Conservation (phyloP, 2,329 filamentous ascomycete species). For the Curvularia lunata region DNA sequence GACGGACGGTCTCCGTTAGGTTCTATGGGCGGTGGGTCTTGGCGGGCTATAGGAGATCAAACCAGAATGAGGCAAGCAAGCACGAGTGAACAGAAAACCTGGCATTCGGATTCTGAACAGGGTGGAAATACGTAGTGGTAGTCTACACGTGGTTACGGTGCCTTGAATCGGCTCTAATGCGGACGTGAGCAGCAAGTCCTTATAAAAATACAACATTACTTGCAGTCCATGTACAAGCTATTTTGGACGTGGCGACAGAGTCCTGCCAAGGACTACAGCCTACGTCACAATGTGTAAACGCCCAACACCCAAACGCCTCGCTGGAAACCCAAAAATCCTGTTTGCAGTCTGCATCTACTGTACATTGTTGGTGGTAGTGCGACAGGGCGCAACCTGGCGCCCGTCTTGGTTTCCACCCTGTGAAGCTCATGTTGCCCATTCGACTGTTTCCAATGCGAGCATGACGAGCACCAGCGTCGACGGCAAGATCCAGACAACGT, state of each 20-base stretch:
- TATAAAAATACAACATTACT: not conserved
- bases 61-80: not conserved
- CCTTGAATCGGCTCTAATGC: not conserved
- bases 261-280: constrained; percentile 3
- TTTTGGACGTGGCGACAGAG: not conserved
- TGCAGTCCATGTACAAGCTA: constrained; percentile 7
- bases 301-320: constrained; percentile 16
- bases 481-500: constrained; percentile 95
- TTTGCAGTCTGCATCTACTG: not conserved
- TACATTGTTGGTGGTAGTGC: constrained; percentile 1
- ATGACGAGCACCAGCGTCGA: constrained; percentile 91
- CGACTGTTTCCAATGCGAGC: constrained; percentile 87
- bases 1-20: not conserved
- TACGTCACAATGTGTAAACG: constrained; percentile 5
- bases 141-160: constrained; percentile 1
- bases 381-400: not conserved
- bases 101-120: constrained; percentile 10
- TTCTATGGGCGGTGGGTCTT: constrained; percentile 17
- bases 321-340: constrained; percentile 1
- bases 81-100: constrained; percentile 21
- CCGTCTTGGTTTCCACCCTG: not conserved
- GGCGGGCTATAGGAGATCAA: constrained; percentile 29
- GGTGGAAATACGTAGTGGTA: not conserved
- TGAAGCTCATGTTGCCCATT: constrained; percentile 70
- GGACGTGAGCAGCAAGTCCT: not conserved